Base-by-base conservation (phyloP, 164 flowering plant species). In the Vitis rupestris region DNA sequence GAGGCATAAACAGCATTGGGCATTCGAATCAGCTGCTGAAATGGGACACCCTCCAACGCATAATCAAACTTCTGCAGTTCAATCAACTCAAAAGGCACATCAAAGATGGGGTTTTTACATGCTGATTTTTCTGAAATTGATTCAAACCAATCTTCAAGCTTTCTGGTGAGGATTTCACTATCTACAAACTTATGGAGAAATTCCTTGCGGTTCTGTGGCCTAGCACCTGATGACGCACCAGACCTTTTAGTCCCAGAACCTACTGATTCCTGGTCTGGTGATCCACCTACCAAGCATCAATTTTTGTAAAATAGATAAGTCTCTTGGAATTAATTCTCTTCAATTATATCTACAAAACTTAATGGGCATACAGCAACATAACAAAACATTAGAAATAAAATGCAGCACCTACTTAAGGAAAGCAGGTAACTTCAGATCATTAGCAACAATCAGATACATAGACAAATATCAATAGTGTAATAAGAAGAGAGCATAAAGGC, bases 11-110 rank as follows among this genome's bases (percentile, higher is more conserved):
- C 80, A 69, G 92, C 86, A 80, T 79, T 88, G 7, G 98, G 98
- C 98, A 94, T 94, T 64, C 98, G 86, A 74, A 87, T 69, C 59
- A 94, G 81, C 81, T 94, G 98, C 78, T 92, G 93, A 81, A 94
- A 90, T 13, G 90, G 75, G 74, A 90, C 80, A 50, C 94, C 89
- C 81, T 92, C 98, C 66, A 94, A 63, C 59, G 98, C 96, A 84
- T 85, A 92, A 71, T 94, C 98, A 74, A 94, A 90, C 61, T 94
- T 92, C 73, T 94, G 98, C 72, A 94, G 86, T 64, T 92, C 93
- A 10, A 87, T 81, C 72, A 89, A 78, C 75, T 92, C 97, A 76
- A 92, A 94, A 61, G 97, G 97, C n/a, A 82, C 83, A 74, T 87
- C 93, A 75, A 89, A 87, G 48, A 70, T 76, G 19, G 82, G 81